Percentiles rank a stretch among this genome's conserved stretches.
Conservation (phyloP, 352 stramenopile genomes). For the Phytophthora pluvialis region DNA sequence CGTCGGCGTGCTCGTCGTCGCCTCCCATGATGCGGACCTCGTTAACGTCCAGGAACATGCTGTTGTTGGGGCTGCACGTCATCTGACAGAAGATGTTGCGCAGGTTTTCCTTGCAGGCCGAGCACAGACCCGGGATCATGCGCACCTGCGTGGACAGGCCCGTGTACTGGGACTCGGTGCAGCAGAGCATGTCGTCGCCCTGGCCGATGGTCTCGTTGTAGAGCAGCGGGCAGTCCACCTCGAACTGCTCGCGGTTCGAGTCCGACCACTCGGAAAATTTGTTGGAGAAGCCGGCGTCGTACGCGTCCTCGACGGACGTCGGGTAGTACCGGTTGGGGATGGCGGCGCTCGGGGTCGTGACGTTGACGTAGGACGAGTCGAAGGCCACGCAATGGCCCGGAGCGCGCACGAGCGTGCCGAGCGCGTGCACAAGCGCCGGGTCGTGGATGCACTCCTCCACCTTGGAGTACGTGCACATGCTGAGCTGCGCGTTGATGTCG, state of each 20-base stretch:
- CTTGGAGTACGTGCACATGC: constrained; percentile 71
- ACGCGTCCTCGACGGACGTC: constrained; percentile 53
- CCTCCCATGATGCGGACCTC: constrained; percentile 59
- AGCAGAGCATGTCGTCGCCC: constrained; percentile 63
- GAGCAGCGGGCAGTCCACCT: constrained; percentile 66
- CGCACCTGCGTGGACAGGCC: constrained; percentile 61
- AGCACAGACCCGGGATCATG: constrained; percentile 65
- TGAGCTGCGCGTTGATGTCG: constrained; percentile 41
- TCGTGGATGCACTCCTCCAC: constrained; percentile 60
- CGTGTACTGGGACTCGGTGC: constrained; percentile 63
- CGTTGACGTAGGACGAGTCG: constrained; percentile 55
- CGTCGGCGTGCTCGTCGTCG: constrained; percentile 42
- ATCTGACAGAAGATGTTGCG: constrained; percentile 74
- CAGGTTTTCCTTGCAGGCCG: constrained; percentile 67
- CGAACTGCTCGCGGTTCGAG: constrained; percentile 59
- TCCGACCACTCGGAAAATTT: constrained; percentile 70
- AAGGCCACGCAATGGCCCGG: constrained; percentile 58
- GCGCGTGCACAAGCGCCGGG: constrained; percentile 35
- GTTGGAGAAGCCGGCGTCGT: constrained; percentile 55
- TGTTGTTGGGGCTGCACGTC: constrained; percentile 72
- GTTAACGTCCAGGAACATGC: constrained; percentile 59
- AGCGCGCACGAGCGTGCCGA: constrained; percentile 47
- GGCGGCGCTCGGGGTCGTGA: constrained; percentile 35
- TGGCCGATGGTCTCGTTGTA: constrained; percentile 61
- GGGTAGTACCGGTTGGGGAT: constrained; percentile 65